These are phyloP conservation scores for Raddia guianensis DNA, from an alignment of 176 grass and related monocot species.

Conservation along the genomic window DNA sequence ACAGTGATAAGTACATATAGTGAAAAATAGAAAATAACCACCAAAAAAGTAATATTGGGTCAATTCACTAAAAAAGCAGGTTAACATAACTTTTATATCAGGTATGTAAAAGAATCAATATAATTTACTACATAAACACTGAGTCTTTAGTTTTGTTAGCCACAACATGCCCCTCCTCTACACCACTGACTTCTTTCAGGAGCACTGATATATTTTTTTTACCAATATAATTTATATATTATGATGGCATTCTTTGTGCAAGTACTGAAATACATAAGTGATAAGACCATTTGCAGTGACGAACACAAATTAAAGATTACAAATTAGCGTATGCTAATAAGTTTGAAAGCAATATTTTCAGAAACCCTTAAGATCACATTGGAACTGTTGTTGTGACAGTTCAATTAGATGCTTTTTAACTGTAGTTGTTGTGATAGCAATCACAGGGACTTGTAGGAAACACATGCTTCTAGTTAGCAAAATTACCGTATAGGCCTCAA, in stretches of 20 bases:
- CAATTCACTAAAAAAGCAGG: neutral
- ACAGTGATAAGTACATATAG: slow-evolving; percentile 6
- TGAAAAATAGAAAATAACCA: neutral
- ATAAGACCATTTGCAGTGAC: neutral
- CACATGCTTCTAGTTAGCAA: neutral
- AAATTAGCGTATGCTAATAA: neutral
- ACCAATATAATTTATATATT: neutral
- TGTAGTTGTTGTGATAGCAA: neutral
- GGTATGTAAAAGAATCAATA: neutral
- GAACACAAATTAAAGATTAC: neutral
- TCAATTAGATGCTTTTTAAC: neutral
- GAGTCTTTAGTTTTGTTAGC: neutral
- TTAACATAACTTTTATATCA: neutral
- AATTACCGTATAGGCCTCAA: slow-evolving; percentile 58
- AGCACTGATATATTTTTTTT: too few species aligned
- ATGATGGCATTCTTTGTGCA: neutral
- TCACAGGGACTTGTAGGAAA: neutral
- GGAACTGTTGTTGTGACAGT: neutral
- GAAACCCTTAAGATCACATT: neutral
- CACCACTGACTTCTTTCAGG: neutral
- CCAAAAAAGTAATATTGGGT: neutral
- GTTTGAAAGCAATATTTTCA: neutral
- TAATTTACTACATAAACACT: neutral
- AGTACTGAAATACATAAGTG: neutral
- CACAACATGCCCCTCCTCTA: neutral